phyloP scores from a whole-genome alignment of 78 protist species.

The Emiliania huxleyi region DNA sequence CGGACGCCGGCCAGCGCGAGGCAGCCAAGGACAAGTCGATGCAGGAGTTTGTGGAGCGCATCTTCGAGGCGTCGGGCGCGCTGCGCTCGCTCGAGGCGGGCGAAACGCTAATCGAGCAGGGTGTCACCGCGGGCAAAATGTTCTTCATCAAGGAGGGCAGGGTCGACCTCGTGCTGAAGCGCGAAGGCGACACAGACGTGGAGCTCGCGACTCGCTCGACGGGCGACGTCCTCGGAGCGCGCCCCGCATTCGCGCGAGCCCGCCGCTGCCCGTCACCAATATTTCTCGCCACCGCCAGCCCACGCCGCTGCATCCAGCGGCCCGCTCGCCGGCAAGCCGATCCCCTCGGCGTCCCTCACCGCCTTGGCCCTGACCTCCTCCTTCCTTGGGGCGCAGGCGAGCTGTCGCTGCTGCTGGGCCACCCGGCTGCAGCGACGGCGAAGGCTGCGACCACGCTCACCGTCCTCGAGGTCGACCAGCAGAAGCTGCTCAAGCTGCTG shows the following conservation, averaged over 20 bases:
- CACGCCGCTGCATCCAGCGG: too few species aligned
- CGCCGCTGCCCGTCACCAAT: too few species aligned
- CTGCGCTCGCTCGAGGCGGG: neutral
- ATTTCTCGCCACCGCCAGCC: too few species aligned
- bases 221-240: neutral
- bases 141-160: neutral
- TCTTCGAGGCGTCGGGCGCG: neutral
- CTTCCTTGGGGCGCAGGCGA: too few species aligned
- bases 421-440: neutral
- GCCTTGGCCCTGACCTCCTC: too few species aligned
- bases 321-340: too few species aligned
- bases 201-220: neutral
- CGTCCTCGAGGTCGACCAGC: neutral
- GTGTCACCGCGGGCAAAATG: too few species aligned
- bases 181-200: neutral
- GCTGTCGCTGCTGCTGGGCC: constrained; percentile 1
- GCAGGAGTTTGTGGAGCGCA: neutral
- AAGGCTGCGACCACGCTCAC: neutral
- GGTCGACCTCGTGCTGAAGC: neutral
- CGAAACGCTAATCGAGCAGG: neutral
- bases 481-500: neutral
- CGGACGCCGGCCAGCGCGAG: too few species aligned
- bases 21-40: neutral
- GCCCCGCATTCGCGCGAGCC: too few species aligned
- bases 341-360: too few species aligned